A percentile compares a stretch with the other conserved stretches of the same genome.
phyloP scores from a whole-genome alignment of 345 rosid genomes.

The Populus euphratica region DNA sequence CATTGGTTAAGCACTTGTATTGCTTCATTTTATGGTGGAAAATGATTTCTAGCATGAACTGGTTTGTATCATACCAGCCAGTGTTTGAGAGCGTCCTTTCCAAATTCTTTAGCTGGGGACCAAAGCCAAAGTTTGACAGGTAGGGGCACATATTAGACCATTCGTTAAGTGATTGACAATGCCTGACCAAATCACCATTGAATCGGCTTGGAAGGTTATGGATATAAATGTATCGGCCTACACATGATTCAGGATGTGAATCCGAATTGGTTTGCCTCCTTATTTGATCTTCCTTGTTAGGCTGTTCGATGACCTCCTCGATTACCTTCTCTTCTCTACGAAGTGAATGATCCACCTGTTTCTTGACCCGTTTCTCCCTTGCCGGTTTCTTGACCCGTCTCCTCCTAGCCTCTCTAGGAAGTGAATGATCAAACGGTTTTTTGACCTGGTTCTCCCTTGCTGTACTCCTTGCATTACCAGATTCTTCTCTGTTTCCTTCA shows the following conservation, averaged over 20 bases:
- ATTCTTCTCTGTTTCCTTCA: slow-evolving; percentile 10
- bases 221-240: slow-evolving; percentile 52
- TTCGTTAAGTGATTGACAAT: slow-evolving; percentile 49
- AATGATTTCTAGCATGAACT: slow-evolving; percentile 72
- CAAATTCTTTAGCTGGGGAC: slow-evolving; percentile 39
- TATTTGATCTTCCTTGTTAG: neutral
- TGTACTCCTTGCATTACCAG: neutral
- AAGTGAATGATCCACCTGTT: neutral
- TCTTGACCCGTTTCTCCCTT: too few species aligned
- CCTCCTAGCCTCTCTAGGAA: slow-evolving; percentile 1
- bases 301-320: neutral
- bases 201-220: slow-evolving; percentile 55
- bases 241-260: slow-evolving; percentile 36
- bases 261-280: neutral
- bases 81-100: slow-evolving; percentile 33
- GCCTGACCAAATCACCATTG: slow-evolving; percentile 61
- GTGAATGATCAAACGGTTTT: slow-evolving; percentile 1
- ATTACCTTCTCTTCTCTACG: neutral
- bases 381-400: neutral
- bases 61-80: slow-evolving; percentile 75
- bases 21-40: slow-evolving; percentile 78
- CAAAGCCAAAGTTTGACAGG: slow-evolving; percentile 54
- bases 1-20: slow-evolving; percentile 62
- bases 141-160: slow-evolving; percentile 65
- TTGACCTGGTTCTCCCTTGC: neutral